Conservation (phyloP, 2,329 filamentous ascomycete genomes). For the Colletotrichum theobromicola region DNA sequence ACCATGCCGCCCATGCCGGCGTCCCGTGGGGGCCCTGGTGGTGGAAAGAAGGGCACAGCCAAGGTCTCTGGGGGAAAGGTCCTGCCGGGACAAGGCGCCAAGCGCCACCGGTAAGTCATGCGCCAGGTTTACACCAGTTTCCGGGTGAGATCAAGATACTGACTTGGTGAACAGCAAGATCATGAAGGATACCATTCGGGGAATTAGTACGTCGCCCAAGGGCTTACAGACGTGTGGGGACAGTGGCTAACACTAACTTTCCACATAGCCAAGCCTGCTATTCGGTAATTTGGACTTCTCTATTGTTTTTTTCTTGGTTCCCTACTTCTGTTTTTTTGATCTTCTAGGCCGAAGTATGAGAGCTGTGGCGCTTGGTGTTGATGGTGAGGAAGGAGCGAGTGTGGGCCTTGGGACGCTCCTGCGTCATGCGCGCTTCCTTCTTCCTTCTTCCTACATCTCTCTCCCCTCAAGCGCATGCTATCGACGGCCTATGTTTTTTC, state of each 20-base stretch:
- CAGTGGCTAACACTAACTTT: not conserved
- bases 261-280: conserved; percentile 55
- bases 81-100: conserved; percentile 26
- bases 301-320: not conserved
- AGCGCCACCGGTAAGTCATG: conserved; percentile 28
- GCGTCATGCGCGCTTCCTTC: not conserved
- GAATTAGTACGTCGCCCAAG: conserved; percentile 48
- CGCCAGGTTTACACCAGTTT: not conserved
- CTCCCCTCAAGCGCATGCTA: not conserved
- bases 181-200: conserved; percentile 49
- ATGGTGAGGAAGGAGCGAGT: not conserved
- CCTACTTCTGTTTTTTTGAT: not conserved
- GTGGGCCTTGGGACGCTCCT: not conserved
- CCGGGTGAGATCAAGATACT: not conserved
- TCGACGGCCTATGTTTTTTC: not conserved
- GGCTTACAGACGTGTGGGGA: conserved; percentile 23
- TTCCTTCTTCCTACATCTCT: not conserved
- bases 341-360: not conserved
- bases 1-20: conserved; percentile 23
- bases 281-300: conserved; percentile 46
- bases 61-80: conserved; percentile 7
- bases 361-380: not conserved
- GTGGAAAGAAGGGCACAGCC: conserved; percentile 18
- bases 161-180: conserved; percentile 46
- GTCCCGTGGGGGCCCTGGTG: conserved; percentile 34